phyloP scores from a whole-genome alignment of 352 stramenopile species.

The Phytophthora megakarya region DNA sequence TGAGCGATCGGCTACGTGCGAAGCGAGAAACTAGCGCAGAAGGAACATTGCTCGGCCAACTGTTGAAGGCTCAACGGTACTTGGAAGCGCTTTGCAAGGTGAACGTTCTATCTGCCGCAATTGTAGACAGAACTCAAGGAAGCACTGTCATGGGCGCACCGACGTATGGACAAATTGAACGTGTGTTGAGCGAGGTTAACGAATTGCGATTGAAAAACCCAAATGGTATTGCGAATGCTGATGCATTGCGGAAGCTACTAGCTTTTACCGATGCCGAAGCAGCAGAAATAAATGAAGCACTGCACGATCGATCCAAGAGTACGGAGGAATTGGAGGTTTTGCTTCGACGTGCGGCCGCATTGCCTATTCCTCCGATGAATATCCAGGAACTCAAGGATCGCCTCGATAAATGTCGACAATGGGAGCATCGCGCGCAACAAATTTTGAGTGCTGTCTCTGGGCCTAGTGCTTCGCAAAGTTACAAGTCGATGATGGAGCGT shows the following conservation, averaged over 20 bases:
- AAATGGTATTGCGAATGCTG: constrained; percentile 41
- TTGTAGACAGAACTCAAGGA: constrained; percentile 20
- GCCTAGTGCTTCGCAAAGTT: constrained; percentile 5
- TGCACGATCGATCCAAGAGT: constrained; percentile 49
- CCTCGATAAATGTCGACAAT: constrained; percentile 55
- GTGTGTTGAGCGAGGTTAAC: constrained; percentile 40
- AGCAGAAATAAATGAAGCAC: constrained; percentile 31
- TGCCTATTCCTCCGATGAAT: constrained; percentile 49
- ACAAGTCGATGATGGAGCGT: constrained; percentile 27
- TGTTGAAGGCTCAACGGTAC: constrained; percentile 28
- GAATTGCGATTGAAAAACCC: constrained; percentile 21
- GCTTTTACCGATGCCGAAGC: constrained; percentile 34
- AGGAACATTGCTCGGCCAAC: constrained; percentile 21
- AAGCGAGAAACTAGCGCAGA: constrained; percentile 22
- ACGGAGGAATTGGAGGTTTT: constrained; percentile 54
- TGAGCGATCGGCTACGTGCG: constrained; percentile 16
- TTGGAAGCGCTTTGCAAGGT: constrained; percentile 38
- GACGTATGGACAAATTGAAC: constrained; percentile 36
- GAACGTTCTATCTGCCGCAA: constrained; percentile 31
- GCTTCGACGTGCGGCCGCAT: constrained; percentile 32
- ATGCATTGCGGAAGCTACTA: constrained; percentile 44
- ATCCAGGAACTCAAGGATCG: constrained; percentile 54
- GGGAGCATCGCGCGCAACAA: constrained; percentile 55
- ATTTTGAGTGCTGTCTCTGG: constrained; percentile 36
- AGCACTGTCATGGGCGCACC: constrained; percentile 17